Base-by-base conservation (phyloP, 345 rosid genomes). In the Toxicodendron radicans region DNA sequence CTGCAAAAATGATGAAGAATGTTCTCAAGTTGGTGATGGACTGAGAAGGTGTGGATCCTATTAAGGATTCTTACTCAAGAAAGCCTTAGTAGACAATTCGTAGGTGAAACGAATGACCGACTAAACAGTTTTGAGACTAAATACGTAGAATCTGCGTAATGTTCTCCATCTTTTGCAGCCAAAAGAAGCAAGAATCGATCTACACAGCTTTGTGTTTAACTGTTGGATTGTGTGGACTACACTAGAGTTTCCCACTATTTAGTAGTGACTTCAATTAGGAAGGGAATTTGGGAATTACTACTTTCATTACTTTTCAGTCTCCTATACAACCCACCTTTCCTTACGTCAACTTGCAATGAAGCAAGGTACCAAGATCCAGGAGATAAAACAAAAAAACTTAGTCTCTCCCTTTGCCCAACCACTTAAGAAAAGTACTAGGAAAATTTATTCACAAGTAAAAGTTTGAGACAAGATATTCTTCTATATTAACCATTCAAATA, bases 401-500 rank as follows among this genome's bases (percentile, higher is more conserved):
- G 35, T 54, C 32, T 68, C 64, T 73, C 33, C 54, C 72, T 57
- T 71, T 30, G 2, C 18, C 81, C 32, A 8, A 20, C 54, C 72
- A 65, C 53, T 66, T 75, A 87, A 80, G 88, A 56, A 83, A 87
- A 76, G 89, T 80, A 85, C 74, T 48, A 10, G 21, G 7, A 56
- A 66, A 46, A 69, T 7, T 72, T 62, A 71, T 52, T 68, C 62
- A 45, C 61, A 74, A 62, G 79, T 30, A 43, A 70, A 59, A 54
- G 10, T 53, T 27, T 57, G 7, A 64, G 58, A 33, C 71, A 72
- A 73, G 71, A 64, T 62, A 76, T 76, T 73, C 82, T 60, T 4
- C 18, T 49, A 54, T 76, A 62, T 75, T 75, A 65, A 54, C 69
- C 68, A 45, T 64, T 6, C 21, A 27, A 33, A 72, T 49, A 51